A percentile compares a stretch with the other conserved stretches of the same genome.
phyloP scores from a whole-genome alignment of 2,329 filamentous ascomycete genomes.

The Calycina marina region DNA sequence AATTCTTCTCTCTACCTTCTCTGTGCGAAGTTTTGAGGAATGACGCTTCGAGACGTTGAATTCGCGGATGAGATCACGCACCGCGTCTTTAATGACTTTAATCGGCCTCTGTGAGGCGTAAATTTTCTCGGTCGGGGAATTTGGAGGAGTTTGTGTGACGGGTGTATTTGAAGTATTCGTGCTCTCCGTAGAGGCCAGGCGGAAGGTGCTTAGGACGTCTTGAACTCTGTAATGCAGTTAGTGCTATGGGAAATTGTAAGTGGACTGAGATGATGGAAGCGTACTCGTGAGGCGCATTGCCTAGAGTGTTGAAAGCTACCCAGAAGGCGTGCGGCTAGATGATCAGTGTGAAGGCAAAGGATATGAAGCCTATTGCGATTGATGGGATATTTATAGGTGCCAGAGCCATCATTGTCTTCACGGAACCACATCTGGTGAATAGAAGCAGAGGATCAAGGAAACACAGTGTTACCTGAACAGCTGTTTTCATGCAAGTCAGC shows the following conservation, averaged over 20 bases:
- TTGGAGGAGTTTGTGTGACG: conserved; percentile 3
- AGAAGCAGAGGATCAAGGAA: no score
- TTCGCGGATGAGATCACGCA: conserved; percentile 14
- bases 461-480: no score
- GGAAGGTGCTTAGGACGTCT: conserved; percentile 11
- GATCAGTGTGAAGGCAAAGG: conserved; percentile 11
- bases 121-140: conserved; percentile 4
- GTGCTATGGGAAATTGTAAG: no score
- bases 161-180: conserved; percentile 13
- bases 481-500: no score
- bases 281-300: conserved; percentile 8
- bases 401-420: no score
- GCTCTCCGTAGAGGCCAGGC: conserved; percentile 16
- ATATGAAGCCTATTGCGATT: conserved; percentile 13
- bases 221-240: conserved; percentile 9
- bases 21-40: conserved; percentile 10
- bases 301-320: conserved; percentile 11
- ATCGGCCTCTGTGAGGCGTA: conserved; percentile 12
- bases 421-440: no score
- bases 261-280: no score
- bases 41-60: conserved; percentile 11
- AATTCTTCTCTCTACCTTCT: conserved; percentile 13
- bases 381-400: no score
- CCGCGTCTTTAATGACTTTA: conserved; percentile 13
- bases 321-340: conserved; percentile 15